Evolutionary conservation across 805 yeast genomes (phyloP), one percentile per base, ranked within the genome.

Genomic region (Cyberlindnera mrakii): DNA sequence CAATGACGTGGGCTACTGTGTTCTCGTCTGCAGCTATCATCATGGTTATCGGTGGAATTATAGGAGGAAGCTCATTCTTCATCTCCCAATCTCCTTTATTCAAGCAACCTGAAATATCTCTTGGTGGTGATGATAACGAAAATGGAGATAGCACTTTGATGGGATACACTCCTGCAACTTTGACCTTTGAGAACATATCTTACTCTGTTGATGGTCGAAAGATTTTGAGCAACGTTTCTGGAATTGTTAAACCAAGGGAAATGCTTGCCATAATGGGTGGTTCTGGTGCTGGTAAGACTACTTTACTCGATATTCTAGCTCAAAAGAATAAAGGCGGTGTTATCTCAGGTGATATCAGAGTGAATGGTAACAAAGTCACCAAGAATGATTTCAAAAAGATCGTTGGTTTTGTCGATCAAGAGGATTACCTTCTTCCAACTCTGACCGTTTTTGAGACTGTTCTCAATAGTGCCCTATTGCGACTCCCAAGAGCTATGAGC

Each of bases 261-360:
- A 84, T 95, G 48, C 62, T 89, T 59, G 98, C 99, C 0, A 88
- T 93, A 34, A 87, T 93, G 96, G 99, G 99, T 35, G 97, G 97
- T 1, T 90, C 97, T 0, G 99, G 99, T 39, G 98, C 99, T 13
- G 99, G 99, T 41, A 93, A 93, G 60, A 91, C 99, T 1, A 91
- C 99, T 0, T 66, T 93, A 35, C 67, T 93, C 40, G 99, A 93
- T 58, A 89, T 93, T 46, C 67, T 93, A 43, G 98, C 98, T 0
- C 85, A 82, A 37, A 93, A 91, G 59, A 77, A 80, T 58, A 93
- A 91, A 58, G 73, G 80, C 30, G 99, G 99, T 2, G 48, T 51
- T 1, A 72, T 78, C 9, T 52, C 68, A 1, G 97, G 96, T n/a
- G 58, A 67, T 2, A 76, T 91, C 11, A 77, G 71, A 52, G 77